Percentiles rank a stretch among this genome's conserved stretches.
These are phyloP conservation scores for Colletotrichum scovillei DNA, from an alignment of 2,329 filamentous ascomycete species.

Conservation along the genomic window DNA sequence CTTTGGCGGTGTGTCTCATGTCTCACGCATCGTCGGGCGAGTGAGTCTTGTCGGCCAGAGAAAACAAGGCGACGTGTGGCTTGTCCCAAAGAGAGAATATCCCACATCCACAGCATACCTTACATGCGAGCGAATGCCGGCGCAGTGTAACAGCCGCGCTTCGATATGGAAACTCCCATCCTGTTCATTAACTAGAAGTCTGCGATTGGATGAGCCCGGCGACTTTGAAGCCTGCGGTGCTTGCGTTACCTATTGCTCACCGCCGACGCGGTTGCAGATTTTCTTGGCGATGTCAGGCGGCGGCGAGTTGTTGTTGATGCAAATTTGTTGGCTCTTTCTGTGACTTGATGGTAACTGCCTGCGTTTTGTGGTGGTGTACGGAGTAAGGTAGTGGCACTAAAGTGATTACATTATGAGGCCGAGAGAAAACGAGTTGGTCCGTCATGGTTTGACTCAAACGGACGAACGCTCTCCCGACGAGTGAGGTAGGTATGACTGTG, in stretches of 20 bases:
- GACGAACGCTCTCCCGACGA: neutral
- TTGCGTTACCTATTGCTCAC: neutral
- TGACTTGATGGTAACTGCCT: neutral
- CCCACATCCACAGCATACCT: neutral
- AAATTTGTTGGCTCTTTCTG: neutral
- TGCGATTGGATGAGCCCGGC: slow-evolving; percentile 9
- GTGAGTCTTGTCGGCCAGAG: no score
- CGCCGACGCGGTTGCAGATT: slow-evolving; percentile 6
- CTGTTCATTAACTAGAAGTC: neutral
- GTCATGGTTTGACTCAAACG: neutral
- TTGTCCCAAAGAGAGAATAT: neutral
- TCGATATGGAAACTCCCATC: neutral
- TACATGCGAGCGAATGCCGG: neutral
- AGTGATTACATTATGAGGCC: neutral
- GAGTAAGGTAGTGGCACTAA: neutral
- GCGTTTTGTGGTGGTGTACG: neutral
- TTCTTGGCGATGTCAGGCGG: neutral
- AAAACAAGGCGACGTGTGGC: no score
- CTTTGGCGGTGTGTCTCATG: no score
- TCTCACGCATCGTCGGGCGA: no score
- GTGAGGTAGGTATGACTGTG: neutral
- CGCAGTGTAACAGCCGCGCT: slow-evolving; percentile 22
- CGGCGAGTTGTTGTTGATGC: neutral
- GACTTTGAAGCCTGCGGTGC: neutral
- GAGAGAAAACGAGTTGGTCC: neutral